A percentile compares a stretch with the other conserved stretches of the same genome.
Evolutionary conservation across 106 monocot genomes (phyloP).

Genomic region (Allium fistulosum): DNA sequence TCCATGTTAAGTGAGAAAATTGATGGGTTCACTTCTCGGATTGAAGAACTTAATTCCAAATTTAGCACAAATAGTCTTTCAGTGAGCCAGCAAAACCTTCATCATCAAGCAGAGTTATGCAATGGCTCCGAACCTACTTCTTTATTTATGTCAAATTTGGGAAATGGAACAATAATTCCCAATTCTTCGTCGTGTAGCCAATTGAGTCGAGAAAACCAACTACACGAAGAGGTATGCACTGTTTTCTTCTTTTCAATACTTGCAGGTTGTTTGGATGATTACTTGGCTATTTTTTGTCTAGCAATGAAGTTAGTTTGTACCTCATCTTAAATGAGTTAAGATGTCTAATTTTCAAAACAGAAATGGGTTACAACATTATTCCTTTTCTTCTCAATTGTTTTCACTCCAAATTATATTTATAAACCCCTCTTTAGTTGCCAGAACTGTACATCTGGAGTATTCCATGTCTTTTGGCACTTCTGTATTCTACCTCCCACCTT

Average conservation of each 20-base stretch:
- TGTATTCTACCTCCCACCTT: too few relatives aligned
- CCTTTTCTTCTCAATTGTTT: neutral
- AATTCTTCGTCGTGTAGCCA: constrained; percentile 68
- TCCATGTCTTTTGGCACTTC: too few relatives aligned
- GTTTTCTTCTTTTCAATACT: neutral
- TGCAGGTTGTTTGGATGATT: neutral
- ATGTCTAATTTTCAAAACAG: neutral
- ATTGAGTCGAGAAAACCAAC: constrained; percentile 53
- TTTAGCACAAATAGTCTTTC: constrained; percentile 40
- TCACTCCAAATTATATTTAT: neutral
- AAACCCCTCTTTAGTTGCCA: neutral
- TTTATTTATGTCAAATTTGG: constrained; percentile 62
- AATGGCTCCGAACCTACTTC: constrained; percentile 59
- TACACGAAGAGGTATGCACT: constrained; percentile 79
- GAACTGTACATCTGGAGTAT: too few relatives aligned
- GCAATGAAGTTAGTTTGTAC: neutral
- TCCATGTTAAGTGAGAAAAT: constrained; percentile 81
- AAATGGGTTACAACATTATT: neutral
- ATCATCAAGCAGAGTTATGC: constrained; percentile 46
- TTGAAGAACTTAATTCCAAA: constrained; percentile 79
- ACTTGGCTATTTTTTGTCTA: neutral
- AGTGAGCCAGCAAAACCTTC: constrained; percentile 52
- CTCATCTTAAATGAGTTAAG: neutral
- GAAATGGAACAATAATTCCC: constrained; percentile 65
- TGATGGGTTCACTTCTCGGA: constrained; percentile 67